Evolutionary conservation across 2,329 filamentous ascomycete species (phyloP), one percentile per base, ranked within the genome.

Genomic region (Xylariaceae sp.): DNA sequence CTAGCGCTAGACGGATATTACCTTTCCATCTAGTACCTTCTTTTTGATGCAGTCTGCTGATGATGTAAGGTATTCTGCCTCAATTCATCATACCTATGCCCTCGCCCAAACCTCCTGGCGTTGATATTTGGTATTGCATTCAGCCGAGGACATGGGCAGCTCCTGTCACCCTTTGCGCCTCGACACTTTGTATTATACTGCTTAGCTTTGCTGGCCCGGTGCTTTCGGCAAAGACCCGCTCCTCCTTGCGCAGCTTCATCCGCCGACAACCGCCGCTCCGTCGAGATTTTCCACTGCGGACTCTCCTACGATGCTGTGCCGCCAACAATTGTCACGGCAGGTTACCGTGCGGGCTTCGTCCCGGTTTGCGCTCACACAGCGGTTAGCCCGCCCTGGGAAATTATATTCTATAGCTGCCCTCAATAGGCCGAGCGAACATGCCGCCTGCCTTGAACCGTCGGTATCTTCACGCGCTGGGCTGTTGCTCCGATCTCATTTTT

Each of bases 251-350:
- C 45, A 40, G 21, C 45, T 9, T 22, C n/a, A 22, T 26, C 47
- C 52, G 22, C 13, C 57, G 50, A 49, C 48, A 37, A 56, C 61
- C 61, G 53, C 53, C 55, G 48, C 52, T 30, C 39, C 54, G 18
- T 46, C 53, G 43, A 61, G 61, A 53, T 50, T 62, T 63, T 62
- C 48, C 34, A 42, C 50, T 49, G 29, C 53, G 37, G 41, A 26
- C 46, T 2, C 21, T 26, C 46, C 26, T n/a, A 64, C 53, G 21
- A 69, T 70, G 68, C 57, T 70, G 59, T 69, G 68, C 54, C 66
- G 66, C 57, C 68, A 70, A 63, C 65, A 55, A 43, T 49, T 69
- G 12, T 62, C 66, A 51, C 65, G 67, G 61, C 67, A 64, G 37
- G 43, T 67, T 26, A 63, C 63, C 57, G 60, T 59, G 41, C 60